Evolutionary conservation across 2,329 filamentous ascomycete genomes (phyloP).

Genomic region (Aotearoamyces nothofagi): DNA sequence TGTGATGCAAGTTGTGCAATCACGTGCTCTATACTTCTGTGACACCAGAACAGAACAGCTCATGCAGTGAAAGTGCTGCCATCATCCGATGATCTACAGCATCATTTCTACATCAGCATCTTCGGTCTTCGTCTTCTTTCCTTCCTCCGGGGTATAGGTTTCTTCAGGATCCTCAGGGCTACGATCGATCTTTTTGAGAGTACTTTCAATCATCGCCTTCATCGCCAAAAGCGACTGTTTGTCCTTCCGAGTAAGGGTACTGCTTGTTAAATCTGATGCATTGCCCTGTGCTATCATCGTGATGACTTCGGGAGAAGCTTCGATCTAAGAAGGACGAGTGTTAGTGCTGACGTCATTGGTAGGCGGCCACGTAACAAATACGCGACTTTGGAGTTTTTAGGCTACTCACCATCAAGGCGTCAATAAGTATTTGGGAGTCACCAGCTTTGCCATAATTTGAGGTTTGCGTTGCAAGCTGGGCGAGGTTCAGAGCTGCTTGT

Average conservation of each 20-base stretch:
- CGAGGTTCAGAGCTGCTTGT: conserved; percentile 50
- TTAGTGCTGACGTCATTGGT: conserved; percentile 14
- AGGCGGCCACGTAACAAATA: neutral
- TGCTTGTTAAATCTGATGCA: conserved; percentile 3
- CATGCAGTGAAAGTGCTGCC: too few species aligned
- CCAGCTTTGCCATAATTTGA: conserved; percentile 26
- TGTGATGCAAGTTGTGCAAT: too few species aligned
- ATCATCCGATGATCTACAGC: too few species aligned
- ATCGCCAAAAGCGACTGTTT: conserved; percentile 9
- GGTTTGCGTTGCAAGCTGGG: conserved; percentile 36
- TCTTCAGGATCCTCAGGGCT: too few species aligned
- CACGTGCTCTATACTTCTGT: too few species aligned
- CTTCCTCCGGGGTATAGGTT: too few species aligned
- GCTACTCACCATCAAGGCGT: conserved; percentile 48
- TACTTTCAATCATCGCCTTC: conserved; percentile 8
- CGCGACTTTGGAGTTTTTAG: too few species aligned
- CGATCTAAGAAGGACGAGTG: conserved; percentile 17
- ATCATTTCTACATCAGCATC: too few species aligned
- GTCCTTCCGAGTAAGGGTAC: conserved; percentile 4
- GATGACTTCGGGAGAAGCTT: conserved; percentile 26
- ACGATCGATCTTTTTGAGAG: conserved; percentile 4
- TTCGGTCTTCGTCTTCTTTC: too few species aligned
- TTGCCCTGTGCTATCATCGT: conserved; percentile 19
- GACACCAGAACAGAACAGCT: too few species aligned
- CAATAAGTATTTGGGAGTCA: conserved; percentile 33